Base-by-base conservation (phyloP, 164 flowering plant genomes). In the Houttuynia cordata region DNA sequence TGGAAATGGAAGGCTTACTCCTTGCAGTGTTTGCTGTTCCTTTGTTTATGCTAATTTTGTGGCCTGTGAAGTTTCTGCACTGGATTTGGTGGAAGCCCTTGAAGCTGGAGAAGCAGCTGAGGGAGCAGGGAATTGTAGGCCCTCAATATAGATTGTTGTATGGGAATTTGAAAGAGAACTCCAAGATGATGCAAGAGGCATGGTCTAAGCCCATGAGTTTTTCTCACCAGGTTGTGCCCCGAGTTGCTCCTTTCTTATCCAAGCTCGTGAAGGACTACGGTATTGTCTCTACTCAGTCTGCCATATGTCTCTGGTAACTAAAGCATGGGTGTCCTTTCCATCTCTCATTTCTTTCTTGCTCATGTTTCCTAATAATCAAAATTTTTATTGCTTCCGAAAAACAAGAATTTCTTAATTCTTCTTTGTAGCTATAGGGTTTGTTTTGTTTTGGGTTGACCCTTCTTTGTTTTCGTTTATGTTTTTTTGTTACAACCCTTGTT, bases 171-270 rank as follows among this genome's bases (percentile, higher is more conserved):
- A 59, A 30, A 21, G 67, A 68, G 17, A 7, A 10, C 15, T 9
- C n/a, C 17, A 54, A 9, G 47, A 13, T 63, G 56, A 24, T 12
- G 14, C 17, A 54, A 15, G 59, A 68, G 47, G 64, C 71, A 30
- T 12, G 34, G 8, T 58, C 63, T 13, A 68, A 59, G 55, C 71
- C 71, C 56, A 68, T 68, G 57, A 34, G 20, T 39, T 55, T 68
- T 0, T 63, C 71, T 17, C 63, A 68, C 52, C 45, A 59, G 20
- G 60, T 71, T 13, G 54, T 14, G 8, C 70, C 74, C 12, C 70
- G 70, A 14, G 61, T 71, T 7, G 12, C 59, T 30, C 74, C 74
- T n/a, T 62, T 62, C 58, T 8, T 66, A 21, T 34, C 20, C 51
- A 54, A 24, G 21, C 54, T 47, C 15, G 51, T 62, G 4, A 54